phyloP scores from a whole-genome alignment of 2,329 filamentous ascomycete genomes.

The Leptosphaerulina australis region DNA sequence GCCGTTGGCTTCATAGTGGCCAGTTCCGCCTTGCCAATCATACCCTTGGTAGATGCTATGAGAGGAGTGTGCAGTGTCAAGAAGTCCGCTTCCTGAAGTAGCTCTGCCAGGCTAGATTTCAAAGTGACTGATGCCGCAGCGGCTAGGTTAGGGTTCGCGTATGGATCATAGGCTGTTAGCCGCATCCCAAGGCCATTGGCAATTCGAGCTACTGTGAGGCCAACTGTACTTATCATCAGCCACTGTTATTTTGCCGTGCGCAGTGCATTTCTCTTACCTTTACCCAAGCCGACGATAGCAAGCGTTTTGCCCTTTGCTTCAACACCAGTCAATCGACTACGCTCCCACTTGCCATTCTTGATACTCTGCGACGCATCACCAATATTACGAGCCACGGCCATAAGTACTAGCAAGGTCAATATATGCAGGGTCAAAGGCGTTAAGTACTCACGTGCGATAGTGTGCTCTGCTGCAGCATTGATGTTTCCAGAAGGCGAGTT shows the following conservation, averaged over 20 bases:
- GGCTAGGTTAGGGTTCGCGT: conserved; percentile 75
- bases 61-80: conserved; percentile 82
- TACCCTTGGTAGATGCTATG: conserved; percentile 75
- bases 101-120: conserved; percentile 61
- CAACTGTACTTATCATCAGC: conserved; percentile 57
- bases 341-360: conserved; percentile 76
- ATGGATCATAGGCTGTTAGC: conserved; percentile 76
- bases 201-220: conserved; percentile 79
- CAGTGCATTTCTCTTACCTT: conserved; percentile 56
- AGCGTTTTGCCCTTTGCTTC: conserved; percentile 79
- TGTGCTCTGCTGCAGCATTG: conserved; percentile 79
- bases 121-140: conserved; percentile 69
- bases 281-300: conserved; percentile 79
- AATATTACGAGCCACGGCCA: conserved; percentile 76
- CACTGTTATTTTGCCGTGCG: too few species aligned
- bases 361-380: conserved; percentile 71
- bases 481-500: conserved; percentile 83
- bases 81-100: conserved; percentile 74
- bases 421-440: too few species aligned
- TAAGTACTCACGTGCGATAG: conserved; percentile 59
- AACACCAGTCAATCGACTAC: conserved; percentile 74
- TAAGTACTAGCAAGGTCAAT: conserved; percentile 59
- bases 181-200: conserved; percentile 79
- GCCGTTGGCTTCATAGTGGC: conserved; percentile 74
- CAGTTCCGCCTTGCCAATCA: conserved; percentile 72